Conservation (phyloP, 306 rosid genomes). For the Gleditsia sinensis region DNA sequence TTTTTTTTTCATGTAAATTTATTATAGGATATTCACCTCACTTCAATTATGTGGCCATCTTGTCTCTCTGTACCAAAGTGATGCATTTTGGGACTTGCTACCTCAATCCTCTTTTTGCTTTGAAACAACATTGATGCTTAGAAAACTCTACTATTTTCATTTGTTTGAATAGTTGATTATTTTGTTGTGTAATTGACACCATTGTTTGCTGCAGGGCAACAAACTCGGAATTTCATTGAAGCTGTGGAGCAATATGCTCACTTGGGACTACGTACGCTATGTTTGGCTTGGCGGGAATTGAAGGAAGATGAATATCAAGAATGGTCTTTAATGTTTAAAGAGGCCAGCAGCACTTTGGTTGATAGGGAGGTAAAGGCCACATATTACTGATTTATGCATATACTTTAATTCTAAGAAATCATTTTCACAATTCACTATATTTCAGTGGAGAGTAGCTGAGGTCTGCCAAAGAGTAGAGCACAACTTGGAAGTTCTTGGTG, state of each 20-base stretch:
- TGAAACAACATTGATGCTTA: background rate
- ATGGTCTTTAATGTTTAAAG: slow-evolving; percentile 93
- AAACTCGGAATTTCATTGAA: slow-evolving; percentile 81
- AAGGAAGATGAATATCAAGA: slow-evolving; percentile 80
- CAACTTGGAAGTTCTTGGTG: slow-evolving; percentile 90
- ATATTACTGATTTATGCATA: slow-evolving; percentile 28
- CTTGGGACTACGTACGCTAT: slow-evolving; percentile 86
- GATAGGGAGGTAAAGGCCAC: slow-evolving; percentile 85
- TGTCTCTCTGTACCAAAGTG: background rate
- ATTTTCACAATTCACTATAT: slow-evolving; percentile 36
- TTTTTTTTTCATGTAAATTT: too few relatives aligned
- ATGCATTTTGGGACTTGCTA: background rate
- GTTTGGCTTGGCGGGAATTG: slow-evolving; percentile 93
- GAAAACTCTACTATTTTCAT: background rate
- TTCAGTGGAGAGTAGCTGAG: slow-evolving; percentile 98
- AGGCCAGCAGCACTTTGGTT: slow-evolving; percentile 92
- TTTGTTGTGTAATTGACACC: background rate
- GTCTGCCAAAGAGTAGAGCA: slow-evolving; percentile 91
- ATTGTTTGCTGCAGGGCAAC: slow-evolving; percentile 69
- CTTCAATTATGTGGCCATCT: background rate
- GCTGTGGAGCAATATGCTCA: slow-evolving; percentile 96
- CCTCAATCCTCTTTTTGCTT: background rate
- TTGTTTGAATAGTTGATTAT: background rate
- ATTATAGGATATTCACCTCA: background rate
- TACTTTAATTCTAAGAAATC: background rate